A percentile compares a stretch with the other conserved stretches of the same genome.
These are phyloP conservation scores for Dioscorea zingiberensis DNA, from an alignment of 106 monocot genomes.

Conservation along the genomic window DNA sequence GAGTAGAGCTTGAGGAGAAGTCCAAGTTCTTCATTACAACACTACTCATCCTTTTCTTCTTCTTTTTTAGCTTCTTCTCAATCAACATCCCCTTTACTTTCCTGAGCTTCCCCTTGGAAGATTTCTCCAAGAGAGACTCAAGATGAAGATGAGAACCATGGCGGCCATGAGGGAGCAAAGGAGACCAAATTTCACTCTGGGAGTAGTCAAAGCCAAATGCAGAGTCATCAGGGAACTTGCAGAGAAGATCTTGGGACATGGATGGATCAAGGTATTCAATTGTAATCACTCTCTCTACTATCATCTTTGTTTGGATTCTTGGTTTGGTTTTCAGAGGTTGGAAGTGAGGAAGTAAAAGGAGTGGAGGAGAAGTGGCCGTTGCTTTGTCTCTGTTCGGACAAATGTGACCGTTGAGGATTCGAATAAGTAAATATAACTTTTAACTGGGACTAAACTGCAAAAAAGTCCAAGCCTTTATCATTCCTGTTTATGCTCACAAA, in stretches of 20 bases:
- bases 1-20: slow-evolving; percentile 14
- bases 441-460: too few relatives aligned
- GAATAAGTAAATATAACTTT: background rate
- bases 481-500: too few relatives aligned
- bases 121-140: background rate
- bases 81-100: slow-evolving; percentile 7
- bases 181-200: slow-evolving; percentile 93
- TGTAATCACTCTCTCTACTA: slow-evolving; percentile 57
- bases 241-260: slow-evolving; percentile 72
- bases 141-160: background rate
- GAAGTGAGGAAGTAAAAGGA: background rate
- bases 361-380: background rate
- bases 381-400: background rate
- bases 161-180: slow-evolving; percentile 41
- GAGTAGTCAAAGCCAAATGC: slow-evolving; percentile 90
- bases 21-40: slow-evolving; percentile 17
- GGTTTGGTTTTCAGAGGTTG: background rate
- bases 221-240: slow-evolving; percentile 83
- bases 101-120: slow-evolving; percentile 4
- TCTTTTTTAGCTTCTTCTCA: slow-evolving; percentile 1
- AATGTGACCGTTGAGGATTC: slow-evolving; percentile 1
- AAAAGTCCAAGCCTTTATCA: too few relatives aligned
- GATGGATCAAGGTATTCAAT: slow-evolving; percentile 81
- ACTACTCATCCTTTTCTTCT: slow-evolving; percentile 15
- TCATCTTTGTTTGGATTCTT: background rate